Evolutionary conservation across 176 grass and related monocot species (phyloP), one percentile per base, ranked within the genome.

Genomic region (Zoysia japonica): DNA sequence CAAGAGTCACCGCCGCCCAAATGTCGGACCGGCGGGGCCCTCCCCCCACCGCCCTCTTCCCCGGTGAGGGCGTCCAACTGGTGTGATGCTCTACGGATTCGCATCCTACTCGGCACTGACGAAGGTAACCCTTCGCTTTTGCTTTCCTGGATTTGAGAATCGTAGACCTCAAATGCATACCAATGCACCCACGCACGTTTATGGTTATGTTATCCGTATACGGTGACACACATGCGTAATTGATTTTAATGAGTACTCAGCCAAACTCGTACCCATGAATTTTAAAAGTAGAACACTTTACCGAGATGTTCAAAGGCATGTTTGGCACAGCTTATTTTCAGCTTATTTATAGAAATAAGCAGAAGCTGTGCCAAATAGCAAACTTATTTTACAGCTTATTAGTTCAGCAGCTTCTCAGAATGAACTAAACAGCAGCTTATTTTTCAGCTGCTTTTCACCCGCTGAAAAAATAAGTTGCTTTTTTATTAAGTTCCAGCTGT

Each of bases 101-200:
- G 35, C 61, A 42, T 61, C 59, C 28, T 6, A 40, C 44, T 39
- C 59, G 1, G 7, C 4, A 51, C 47, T 5, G 5, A 20, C 47
- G 11, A 49, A 78, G 76, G 76, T 78, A 78, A 66, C 9, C 20
- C 14, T 11, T 65, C 37, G 28, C 75, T 65, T 11, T 20, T 51
- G 37, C 36, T 3, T 52, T 78, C 43, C 46, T 66, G 14, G 16
- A 78, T 66, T 40, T 51, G 9, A 8, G 45, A 62, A 39, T 64
- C 3, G 4, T 39, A 36, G 59, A 19, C 61, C 28, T 38, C 61
- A 37, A 63, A 38, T 63, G 28, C 28, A 12, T 40, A 3, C 5
- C 11, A 39, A 38, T 38, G 61, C 35, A 13, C 3, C 61, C 35
- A 55, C 28, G 46, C 12, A 9, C 19, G 5, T 6, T 0, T 62